Conservation (phyloP, 129 eudicot genomes). For the Pittosporum tobira region DNA sequence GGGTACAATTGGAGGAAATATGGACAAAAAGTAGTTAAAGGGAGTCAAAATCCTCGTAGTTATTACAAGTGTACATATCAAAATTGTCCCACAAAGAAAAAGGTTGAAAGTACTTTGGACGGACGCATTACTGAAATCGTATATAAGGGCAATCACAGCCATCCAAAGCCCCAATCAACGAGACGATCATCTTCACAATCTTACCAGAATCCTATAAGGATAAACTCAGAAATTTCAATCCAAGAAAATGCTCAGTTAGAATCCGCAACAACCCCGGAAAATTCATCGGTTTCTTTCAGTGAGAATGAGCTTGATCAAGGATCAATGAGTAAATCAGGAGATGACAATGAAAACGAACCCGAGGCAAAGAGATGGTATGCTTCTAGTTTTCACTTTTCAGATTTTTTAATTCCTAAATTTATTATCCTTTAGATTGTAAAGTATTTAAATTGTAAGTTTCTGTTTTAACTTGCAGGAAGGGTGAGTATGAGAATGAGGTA, state of each 20-base stretch:
- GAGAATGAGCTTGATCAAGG: slow-evolving; percentile 86
- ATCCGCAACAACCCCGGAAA: slow-evolving; percentile 36
- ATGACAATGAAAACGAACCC: slow-evolving; percentile 65
- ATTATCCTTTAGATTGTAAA: not conserved
- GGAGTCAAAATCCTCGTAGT: slow-evolving; percentile 59
- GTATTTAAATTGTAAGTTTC: not conserved
- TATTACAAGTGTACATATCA: slow-evolving; percentile 81
- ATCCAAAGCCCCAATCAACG: slow-evolving; percentile 49
- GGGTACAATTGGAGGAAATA: slow-evolving; percentile 65
- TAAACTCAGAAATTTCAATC: slow-evolving; percentile 13
- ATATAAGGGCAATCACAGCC: slow-evolving; percentile 52
- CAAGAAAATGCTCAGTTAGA: slow-evolving; percentile 39
- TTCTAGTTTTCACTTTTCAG: not conserved
- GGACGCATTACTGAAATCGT: slow-evolving; percentile 54
- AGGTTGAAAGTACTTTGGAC: slow-evolving; percentile 50
- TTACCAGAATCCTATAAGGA: slow-evolving; percentile 15
- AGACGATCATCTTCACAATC: slow-evolving; percentile 59
- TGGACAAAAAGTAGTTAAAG: slow-evolving; percentile 55
- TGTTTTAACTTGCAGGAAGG: slow-evolving; percentile 53
- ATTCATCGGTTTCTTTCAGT: slow-evolving; percentile 65
- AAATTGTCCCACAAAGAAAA: slow-evolving; percentile 85
- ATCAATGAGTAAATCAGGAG: slow-evolving; percentile 65
- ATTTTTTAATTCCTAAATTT: not conserved
- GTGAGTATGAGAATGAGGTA: slow-evolving; percentile 71
- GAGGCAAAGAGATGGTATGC: slow-evolving; percentile 86